Conservation (phyloP, 2,329 filamentous ascomycete genomes). For the Diaporthe citri region DNA sequence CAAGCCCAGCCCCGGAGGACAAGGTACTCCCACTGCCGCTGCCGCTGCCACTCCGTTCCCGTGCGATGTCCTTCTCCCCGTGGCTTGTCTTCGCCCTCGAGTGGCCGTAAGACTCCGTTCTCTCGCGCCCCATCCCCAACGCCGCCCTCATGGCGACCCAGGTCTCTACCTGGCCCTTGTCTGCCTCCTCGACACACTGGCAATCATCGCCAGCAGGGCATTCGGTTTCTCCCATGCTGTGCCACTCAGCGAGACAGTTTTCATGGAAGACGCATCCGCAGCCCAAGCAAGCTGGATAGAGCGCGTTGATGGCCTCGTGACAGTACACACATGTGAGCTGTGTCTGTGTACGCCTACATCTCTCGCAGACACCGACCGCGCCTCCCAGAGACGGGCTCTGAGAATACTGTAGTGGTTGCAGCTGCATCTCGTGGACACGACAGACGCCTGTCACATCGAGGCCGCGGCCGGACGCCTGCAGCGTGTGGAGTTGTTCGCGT, state of each 20-base stretch:
- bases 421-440: constrained; percentile 71
- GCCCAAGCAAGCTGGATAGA: constrained; percentile 72
- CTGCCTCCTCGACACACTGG: constrained; percentile 69
- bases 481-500: constrained; percentile 63
- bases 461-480: constrained; percentile 66
- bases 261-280: constrained; percentile 75
- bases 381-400: constrained; percentile 55
- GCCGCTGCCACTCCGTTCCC: constrained; percentile 10
- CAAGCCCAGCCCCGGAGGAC: constrained; percentile 15
- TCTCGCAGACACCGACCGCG: constrained; percentile 62
- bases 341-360: constrained; percentile 67
- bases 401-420: constrained; percentile 68
- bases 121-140: constrained; percentile 45
- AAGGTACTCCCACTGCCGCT: constrained; percentile 42
- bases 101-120: constrained; percentile 47
- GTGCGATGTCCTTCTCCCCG: constrained; percentile 29
- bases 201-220: constrained; percentile 77
- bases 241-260: constrained; percentile 70
- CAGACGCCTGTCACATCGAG: constrained; percentile 75
- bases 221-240: constrained; percentile 65
- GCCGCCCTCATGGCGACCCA: constrained; percentile 69
- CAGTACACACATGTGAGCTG: constrained; percentile 74
- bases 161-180: constrained; percentile 69
- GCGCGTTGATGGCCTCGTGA: constrained; percentile 68
- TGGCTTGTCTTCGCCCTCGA: constrained; percentile 43